Evolutionary conservation across 2,329 filamentous ascomycete species (phyloP).

Genomic region (Trichophyton mentagrophytes): DNA sequence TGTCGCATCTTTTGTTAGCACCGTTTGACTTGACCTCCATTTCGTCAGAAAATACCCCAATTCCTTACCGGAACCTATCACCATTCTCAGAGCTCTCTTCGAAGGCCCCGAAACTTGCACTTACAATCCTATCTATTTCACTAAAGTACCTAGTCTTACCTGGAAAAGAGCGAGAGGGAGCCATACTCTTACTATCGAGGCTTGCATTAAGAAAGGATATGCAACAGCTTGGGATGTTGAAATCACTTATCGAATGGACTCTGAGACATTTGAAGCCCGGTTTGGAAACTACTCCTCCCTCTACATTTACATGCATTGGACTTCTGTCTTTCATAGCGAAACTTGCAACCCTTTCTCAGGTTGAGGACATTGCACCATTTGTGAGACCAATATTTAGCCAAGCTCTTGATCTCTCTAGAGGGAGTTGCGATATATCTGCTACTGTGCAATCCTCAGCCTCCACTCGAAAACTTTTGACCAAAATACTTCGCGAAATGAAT

Average conservation of each 20-base stretch:
- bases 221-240: constrained; percentile 60
- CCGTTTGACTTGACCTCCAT: constrained; percentile 87
- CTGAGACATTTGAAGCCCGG: constrained; percentile 45
- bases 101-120: constrained; percentile 55
- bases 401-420: constrained; percentile 47
- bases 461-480: constrained; percentile 70
- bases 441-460: constrained; percentile 59
- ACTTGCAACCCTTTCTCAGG: constrained; percentile 57
- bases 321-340: constrained; percentile 67
- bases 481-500: constrained; percentile 64
- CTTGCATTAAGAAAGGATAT: constrained; percentile 78
- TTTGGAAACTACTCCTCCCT: constrained; percentile 27
- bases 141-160: constrained; percentile 58
- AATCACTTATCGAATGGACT: constrained; percentile 58
- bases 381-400: constrained; percentile 53
- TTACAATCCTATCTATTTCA: constrained; percentile 57
- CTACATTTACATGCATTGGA: constrained; percentile 66
- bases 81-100: constrained; percentile 37
- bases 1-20: constrained; percentile 66
- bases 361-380: constrained; percentile 58
- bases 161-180: constrained; percentile 80
- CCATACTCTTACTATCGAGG: constrained; percentile 68
- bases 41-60: constrained; percentile 40
- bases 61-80: constrained; percentile 24
- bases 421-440: constrained; percentile 38